phyloP scores from a whole-genome alignment of 345 rosid genomes.

The Dovyalis caffra region DNA sequence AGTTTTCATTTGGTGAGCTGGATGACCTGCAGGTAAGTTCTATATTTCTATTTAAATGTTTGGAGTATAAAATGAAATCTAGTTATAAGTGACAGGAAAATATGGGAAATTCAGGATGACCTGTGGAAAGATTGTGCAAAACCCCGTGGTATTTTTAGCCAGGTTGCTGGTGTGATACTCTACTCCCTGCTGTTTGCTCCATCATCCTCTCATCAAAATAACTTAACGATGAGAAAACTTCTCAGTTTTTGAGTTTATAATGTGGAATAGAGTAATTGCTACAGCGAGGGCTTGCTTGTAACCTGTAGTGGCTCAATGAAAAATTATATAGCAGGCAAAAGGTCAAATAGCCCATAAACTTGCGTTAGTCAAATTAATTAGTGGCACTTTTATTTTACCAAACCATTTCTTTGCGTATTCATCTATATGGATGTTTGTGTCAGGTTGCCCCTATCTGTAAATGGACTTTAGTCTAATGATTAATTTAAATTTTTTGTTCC shows the following conservation, averaged over 20 bases:
- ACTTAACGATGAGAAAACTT: not conserved
- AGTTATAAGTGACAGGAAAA: not conserved
- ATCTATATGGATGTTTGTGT: not conserved
- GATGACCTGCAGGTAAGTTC: conserved; percentile 80
- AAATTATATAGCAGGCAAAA: not conserved
- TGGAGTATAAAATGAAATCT: not conserved
- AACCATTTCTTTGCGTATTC: not conserved
- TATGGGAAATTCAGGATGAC: not conserved
- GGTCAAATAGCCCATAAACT: not conserved
- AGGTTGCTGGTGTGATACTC: too few relatives aligned
- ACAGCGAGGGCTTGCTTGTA: not conserved
- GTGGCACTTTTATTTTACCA: not conserved
- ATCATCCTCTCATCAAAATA: not conserved
- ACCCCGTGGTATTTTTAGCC: too few relatives aligned
- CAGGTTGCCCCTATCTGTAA: not conserved
- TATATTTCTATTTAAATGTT: conserved; percentile 1
- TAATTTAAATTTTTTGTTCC: not conserved
- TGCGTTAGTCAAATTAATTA: not conserved
- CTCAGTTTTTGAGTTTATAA: not conserved
- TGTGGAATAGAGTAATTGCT: not conserved
- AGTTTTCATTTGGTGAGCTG: conserved; percentile 90
- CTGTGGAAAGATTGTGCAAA: not conserved
- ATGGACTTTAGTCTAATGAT: not conserved
- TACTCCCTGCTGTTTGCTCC: not conserved
- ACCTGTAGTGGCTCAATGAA: not conserved